A percentile compares a stretch with the other conserved stretches of the same genome.
phyloP scores from a whole-genome alignment of 2,329 filamentous ascomycete genomes.

The Colletotrichum sp. region DNA sequence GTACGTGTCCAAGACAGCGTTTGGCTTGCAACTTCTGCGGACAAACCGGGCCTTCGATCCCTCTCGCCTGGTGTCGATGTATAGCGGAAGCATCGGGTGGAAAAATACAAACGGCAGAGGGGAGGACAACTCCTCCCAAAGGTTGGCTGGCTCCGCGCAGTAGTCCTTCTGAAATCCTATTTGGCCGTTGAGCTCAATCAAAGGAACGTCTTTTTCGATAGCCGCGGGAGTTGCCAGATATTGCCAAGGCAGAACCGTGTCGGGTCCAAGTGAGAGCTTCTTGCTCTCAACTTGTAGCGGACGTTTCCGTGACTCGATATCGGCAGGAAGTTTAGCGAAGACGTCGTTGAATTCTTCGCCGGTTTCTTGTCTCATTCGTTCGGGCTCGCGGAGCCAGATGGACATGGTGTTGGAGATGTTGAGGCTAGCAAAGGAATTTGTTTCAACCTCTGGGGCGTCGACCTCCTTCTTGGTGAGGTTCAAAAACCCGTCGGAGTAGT shows the following conservation, averaged over 20 bases:
- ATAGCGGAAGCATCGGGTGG: constrained; percentile 85
- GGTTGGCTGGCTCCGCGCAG: constrained; percentile 68
- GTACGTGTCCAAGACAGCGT: constrained; percentile 86
- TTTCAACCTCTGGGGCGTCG: constrained; percentile 64
- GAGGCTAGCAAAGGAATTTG: constrained; percentile 81
- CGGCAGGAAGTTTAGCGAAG: constrained; percentile 61
- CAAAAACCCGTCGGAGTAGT: constrained; percentile 78
- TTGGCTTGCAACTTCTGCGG: constrained; percentile 90
- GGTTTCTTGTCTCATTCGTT: constrained; percentile 70
- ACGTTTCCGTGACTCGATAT: constrained; percentile 47
- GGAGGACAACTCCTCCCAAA: constrained; percentile 70
- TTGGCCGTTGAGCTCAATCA: constrained; percentile 78
- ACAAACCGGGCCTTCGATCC: constrained; percentile 87
- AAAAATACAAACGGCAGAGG: constrained; percentile 83
- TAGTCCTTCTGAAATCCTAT: constrained; percentile 78
- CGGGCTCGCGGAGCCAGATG: constrained; percentile 78
- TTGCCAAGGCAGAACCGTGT: constrained; percentile 72
- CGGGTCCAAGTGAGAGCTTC: constrained; percentile 50
- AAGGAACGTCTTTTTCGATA: constrained; percentile 62
- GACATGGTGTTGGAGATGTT: constrained; percentile 77
- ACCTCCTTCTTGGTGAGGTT: constrained; percentile 72
- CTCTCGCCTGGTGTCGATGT: constrained; percentile 89
- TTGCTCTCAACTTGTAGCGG: constrained; percentile 56
- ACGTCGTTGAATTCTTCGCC: constrained; percentile 71
- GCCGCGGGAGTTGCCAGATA: constrained; percentile 58